Percentiles rank a stretch among this genome's conserved stretches.
phyloP scores from a whole-genome alignment of 805 yeast genomes.

The Nakazawaea siamensis region DNA sequence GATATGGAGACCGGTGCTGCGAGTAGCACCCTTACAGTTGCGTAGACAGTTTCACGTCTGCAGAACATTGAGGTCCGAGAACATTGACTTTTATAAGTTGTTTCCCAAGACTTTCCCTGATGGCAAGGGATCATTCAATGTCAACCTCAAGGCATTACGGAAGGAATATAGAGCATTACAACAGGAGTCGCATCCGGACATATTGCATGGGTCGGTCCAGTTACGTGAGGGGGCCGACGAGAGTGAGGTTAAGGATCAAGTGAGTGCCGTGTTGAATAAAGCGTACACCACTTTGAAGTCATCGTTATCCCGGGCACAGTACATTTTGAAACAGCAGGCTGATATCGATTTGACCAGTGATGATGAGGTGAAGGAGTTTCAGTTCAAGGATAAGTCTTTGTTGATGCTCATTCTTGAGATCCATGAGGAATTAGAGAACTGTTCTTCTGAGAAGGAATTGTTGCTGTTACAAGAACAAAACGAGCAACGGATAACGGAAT shows the following conservation, averaged over 20 bases:
- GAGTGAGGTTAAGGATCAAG: slow-evolving; percentile 15
- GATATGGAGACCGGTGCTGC: no score
- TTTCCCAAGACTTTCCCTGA: slow-evolving; percentile 72
- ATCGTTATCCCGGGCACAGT: slow-evolving; percentile 67
- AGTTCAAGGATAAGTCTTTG: slow-evolving; percentile 37
- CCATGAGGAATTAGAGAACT: slow-evolving; percentile 74
- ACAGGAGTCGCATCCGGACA: slow-evolving; percentile 77
- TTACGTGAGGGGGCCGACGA: slow-evolving; percentile 17
- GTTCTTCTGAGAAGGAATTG: slow-evolving; percentile 51
- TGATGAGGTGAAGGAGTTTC: slow-evolving; percentile 32
- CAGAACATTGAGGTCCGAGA: neutral
- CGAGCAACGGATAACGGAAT: slow-evolving; percentile 38
- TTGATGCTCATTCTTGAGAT: slow-evolving; percentile 75
- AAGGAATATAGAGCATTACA: slow-evolving; percentile 73
- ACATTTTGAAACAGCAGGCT: slow-evolving; percentile 34
- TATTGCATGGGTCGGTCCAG: slow-evolving; percentile 21
- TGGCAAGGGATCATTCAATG: slow-evolving; percentile 45
- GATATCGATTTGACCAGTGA: slow-evolving; percentile 56
- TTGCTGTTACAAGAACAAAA: slow-evolving; percentile 45
- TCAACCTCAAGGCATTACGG: slow-evolving; percentile 50
- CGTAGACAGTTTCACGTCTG: no score
- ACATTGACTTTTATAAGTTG: slow-evolving; percentile 44
- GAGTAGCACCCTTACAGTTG: no score
- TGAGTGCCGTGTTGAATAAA: slow-evolving; percentile 54
- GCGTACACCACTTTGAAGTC: slow-evolving; percentile 68